Evolutionary conservation across 148 eudicot genomes (phyloP).

Genomic region (Heliamphora exappendiculata): DNA sequence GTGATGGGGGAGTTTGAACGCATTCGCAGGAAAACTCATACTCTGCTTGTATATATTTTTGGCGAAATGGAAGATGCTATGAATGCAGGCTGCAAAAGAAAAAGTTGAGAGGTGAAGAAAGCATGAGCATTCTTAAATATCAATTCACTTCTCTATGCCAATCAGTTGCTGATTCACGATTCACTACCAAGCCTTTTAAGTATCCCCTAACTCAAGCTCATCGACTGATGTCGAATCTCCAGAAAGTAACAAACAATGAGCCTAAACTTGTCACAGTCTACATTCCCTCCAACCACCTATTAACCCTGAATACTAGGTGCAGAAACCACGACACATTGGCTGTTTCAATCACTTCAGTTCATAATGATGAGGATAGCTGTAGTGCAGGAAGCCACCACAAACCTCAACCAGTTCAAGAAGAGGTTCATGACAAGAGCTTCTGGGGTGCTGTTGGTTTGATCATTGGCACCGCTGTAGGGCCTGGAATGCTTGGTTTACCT

Average conservation of each 20-base stretch:
- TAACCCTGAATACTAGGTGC: conserved; percentile 1
- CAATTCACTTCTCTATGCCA: conserved; percentile 9
- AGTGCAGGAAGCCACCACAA: not conserved
- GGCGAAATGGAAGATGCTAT: not conserved
- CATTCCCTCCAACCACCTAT: not conserved
- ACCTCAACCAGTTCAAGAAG: conserved; percentile 8
- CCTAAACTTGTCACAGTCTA: not conserved
- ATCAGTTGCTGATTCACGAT: not conserved
- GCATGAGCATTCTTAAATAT: conserved; percentile 5
- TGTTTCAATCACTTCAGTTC: not conserved
- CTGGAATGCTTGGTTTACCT: conserved; percentile 70
- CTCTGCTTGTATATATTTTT: not conserved
- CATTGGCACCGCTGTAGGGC: conserved; percentile 70
- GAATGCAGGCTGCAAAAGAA: not conserved
- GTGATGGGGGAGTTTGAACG: not conserved
- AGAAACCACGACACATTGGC: conserved; percentile 4
- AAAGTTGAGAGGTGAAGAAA: not conserved
- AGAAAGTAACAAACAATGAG: not conserved
- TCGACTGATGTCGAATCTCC: not conserved
- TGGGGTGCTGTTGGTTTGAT: conserved; percentile 72
- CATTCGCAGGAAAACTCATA: not conserved
- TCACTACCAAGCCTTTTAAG: not conserved
- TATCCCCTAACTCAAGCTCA: not conserved
- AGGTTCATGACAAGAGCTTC: conserved; percentile 36
- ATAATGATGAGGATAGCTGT: not conserved